Evolutionary conservation across 345 rosid species (phyloP).

Genomic region (Boechera stricta): DNA sequence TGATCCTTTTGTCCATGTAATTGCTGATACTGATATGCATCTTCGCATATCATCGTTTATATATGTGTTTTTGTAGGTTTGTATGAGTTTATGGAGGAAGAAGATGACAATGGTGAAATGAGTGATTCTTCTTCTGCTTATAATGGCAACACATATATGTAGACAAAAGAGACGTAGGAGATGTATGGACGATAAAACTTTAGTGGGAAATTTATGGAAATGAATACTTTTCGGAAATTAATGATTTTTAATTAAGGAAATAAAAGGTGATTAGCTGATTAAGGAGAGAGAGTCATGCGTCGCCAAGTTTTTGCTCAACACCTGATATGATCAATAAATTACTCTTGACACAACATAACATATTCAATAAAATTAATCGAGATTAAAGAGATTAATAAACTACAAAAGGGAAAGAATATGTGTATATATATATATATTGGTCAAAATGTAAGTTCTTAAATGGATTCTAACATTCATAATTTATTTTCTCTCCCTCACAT

Average conservation of each 20-base stretch:
- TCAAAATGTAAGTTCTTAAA: too few species aligned
- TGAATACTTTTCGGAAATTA: constrained; percentile 2
- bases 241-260: background rate
- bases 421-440: too few species aligned
- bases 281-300: constrained; percentile 37
- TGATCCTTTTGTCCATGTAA: constrained; percentile 35
- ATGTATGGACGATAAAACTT: constrained; percentile 31
- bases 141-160: constrained; percentile 21
- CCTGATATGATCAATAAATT: background rate
- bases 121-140: constrained; percentile 19
- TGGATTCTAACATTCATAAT: too few species aligned
- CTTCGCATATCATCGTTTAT: constrained; percentile 39
- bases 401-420: too few species aligned
- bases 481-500: too few species aligned
- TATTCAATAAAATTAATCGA: too few species aligned
- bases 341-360: too few species aligned
- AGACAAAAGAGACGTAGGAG: background rate
- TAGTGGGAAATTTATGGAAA: constrained; percentile 19
- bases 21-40: constrained; percentile 42
- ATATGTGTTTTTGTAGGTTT: background rate
- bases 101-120: constrained; percentile 25
- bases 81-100: constrained; percentile 15
- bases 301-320: constrained; percentile 17
- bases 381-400: too few species aligned
- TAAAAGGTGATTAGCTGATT: constrained; percentile 24